Percentiles rank a stretch among this genome's conserved stretches.
phyloP scores from a whole-genome alignment of 1,284 basidiomycete species.

The Cerioporus squamosus region DNA sequence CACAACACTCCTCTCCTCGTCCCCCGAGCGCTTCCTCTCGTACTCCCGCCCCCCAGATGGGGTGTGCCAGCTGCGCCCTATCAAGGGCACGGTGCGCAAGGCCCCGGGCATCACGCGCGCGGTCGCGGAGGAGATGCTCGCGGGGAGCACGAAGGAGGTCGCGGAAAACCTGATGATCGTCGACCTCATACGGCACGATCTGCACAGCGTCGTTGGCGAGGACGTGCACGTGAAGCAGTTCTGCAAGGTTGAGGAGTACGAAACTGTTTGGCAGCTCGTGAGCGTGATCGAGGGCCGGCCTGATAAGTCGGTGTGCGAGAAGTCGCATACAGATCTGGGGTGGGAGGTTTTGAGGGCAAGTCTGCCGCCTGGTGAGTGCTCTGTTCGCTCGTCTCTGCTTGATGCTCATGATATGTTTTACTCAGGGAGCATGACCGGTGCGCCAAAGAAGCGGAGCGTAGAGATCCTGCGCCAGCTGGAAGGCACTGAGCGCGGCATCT shows the following conservation, averaged over 20 bases:
- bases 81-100: constrained; percentile 91
- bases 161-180: constrained; percentile 99
- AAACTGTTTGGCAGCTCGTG: constrained; percentile 96
- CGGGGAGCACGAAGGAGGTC: constrained; percentile 87
- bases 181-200: constrained; percentile 93
- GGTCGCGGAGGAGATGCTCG: constrained; percentile 66
- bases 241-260: constrained; percentile 90
- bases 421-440: constrained; percentile 95
- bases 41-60: constrained; percentile 68
- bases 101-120: constrained; percentile 62
- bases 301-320: constrained; percentile 30
- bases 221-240: constrained; percentile 86
- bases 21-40: constrained; percentile 94
- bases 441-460: constrained; percentile 93
- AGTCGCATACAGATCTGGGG: constrained; percentile 54
- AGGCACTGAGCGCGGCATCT: constrained; percentile 72
- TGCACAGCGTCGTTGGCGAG: constrained; percentile 78
- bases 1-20: constrained; percentile 76
- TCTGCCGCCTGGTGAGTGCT: constrained; percentile 80
- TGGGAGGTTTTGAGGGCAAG: constrained; percentile 82
- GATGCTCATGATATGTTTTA: not conserved
- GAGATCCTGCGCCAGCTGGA: constrained; percentile 90
- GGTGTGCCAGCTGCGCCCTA: constrained; percentile 87
- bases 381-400: not conserved
- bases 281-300: constrained; percentile 84